Evolutionary conservation across 306 rosid genomes (phyloP), one percentile per base, ranked within the genome.

Genomic region (Aeschynomene evenia): DNA sequence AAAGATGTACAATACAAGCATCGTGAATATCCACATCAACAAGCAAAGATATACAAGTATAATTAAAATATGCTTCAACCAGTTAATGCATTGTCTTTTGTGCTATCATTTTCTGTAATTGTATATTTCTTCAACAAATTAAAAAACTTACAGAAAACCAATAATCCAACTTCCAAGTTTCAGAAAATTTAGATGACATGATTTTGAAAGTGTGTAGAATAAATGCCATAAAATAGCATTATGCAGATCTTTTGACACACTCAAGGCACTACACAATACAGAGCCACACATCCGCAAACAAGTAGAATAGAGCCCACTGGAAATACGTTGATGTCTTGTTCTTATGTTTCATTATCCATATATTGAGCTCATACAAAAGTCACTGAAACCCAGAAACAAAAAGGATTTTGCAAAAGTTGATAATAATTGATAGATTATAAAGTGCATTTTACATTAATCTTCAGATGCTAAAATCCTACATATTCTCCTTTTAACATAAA

Each of bases 211-310:
- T 46, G 13, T 18, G 49, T 33, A 43, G 5, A 34, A 12, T 39
- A 33, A 21, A 49, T 14, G 36, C 52, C 28, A 19, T 33, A 15
- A 34, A 15, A 5, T 10, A 45, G 28, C 16, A 15, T 4, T 12
- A 36, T 57, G 24, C 31, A 34, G 24, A 31, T 15, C 7, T 37
- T 15, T 9, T 15, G 23, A 31, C 3, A 23, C 63, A 56, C 63
- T 56, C 63, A 56, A 56, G 42, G 63, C 40, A 56, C 11, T 33
- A 56, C 46, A 46, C 22, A 33, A 21, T 13, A 66, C 46, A 66
- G 10, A 43, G 16, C 15, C 31, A 69, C 52, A 37, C 46, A 54
- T 8, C 15, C 28, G 34, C 18, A 19, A 19, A 60, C 50, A 36
- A 36, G 26, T 36, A 19, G 66, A 19, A 60, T 60, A 68, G 21